Percentiles rank a stretch among this genome's conserved stretches.
Evolutionary conservation across 2,329 filamentous ascomycete genomes (phyloP).

Genomic region (Coniochaeta hoffmannii): DNA sequence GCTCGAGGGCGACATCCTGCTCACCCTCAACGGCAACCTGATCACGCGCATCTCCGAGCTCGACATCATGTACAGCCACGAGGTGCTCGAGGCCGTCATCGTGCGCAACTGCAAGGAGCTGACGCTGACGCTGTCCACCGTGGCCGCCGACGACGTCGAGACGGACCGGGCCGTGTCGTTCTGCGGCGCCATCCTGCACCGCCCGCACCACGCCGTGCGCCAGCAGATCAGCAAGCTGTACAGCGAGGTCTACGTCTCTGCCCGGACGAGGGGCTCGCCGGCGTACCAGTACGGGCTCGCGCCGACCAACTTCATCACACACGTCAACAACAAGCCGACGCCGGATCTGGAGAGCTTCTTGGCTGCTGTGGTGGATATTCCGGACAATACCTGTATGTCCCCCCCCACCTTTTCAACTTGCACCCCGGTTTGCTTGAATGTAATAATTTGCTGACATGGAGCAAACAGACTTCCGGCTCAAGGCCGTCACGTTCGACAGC

Average conservation of each 20-base stretch:
- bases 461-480: constrained; percentile 76
- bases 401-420: neutral
- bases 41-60: constrained; percentile 91
- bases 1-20: constrained; percentile 83
- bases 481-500: constrained; percentile 97
- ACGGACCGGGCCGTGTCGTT: constrained; percentile 89
- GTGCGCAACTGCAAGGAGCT: constrained; percentile 80
- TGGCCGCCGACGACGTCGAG: constrained; percentile 83
- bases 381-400: constrained; percentile 79
- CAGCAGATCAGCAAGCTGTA: constrained; percentile 97
- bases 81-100: constrained; percentile 74
- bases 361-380: constrained; percentile 74
- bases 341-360: constrained; percentile 77
- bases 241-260: constrained; percentile 92
- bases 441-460: constrained; percentile 17
- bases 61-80: constrained; percentile 92
- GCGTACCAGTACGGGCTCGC: constrained; percentile 87
- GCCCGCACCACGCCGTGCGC: constrained; percentile 89
- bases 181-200: constrained; percentile 88
- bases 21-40: constrained; percentile 84
- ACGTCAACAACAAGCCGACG: constrained; percentile 84
- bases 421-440: neutral
- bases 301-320: constrained; percentile 95
- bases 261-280: constrained; percentile 73
- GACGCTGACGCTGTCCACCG: constrained; percentile 70